These are phyloP conservation scores for Salvia hispanica DNA, from an alignment of 257 asterid genomes.

Conservation along the genomic window DNA sequence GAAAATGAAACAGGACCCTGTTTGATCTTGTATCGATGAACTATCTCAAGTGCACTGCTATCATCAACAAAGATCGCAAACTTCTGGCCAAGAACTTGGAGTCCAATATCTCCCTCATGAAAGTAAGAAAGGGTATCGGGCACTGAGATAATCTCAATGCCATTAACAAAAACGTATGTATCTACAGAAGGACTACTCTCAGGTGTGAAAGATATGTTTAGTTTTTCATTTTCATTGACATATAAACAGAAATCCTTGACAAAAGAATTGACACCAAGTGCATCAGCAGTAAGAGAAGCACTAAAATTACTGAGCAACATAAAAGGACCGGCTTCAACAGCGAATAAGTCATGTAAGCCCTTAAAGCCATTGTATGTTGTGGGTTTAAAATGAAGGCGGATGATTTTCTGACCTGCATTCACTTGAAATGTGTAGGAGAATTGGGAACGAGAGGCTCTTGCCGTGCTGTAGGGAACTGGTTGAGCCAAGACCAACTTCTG, in stretches of 20 bases:
- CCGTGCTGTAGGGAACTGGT: constrained; percentile 27
- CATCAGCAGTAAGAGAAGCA: constrained; percentile 36
- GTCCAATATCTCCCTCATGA: constrained; percentile 17
- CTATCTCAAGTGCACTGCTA: no score
- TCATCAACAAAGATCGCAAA: no score
- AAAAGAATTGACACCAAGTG: constrained; percentile 28
- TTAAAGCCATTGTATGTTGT: constrained; percentile 14
- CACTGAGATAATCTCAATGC: constrained; percentile 31
- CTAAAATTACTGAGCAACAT: constrained; percentile 34
- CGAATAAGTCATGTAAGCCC: constrained; percentile 22
- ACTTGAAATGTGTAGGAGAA: constrained; percentile 32
- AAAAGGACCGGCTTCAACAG: constrained; percentile 30
- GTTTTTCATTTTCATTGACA: constrained; percentile 24
- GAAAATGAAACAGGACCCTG: no score
- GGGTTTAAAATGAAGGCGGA: constrained; percentile 31
- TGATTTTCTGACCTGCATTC: constrained; percentile 37
- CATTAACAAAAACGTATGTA: constrained; percentile 42
- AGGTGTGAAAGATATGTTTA: constrained; percentile 26
- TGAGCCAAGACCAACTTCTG: not conserved
- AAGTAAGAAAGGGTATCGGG: constrained; percentile 31
- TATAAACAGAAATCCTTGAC: constrained; percentile 35
- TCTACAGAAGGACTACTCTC: not conserved
- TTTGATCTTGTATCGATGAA: no score
- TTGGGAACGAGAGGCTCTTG: constrained; percentile 10
- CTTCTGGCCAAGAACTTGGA: constrained; percentile 18